Evolutionary conservation across 169 alveolate genomes (phyloP).

Genomic region (Plasmodium vivax): DNA sequence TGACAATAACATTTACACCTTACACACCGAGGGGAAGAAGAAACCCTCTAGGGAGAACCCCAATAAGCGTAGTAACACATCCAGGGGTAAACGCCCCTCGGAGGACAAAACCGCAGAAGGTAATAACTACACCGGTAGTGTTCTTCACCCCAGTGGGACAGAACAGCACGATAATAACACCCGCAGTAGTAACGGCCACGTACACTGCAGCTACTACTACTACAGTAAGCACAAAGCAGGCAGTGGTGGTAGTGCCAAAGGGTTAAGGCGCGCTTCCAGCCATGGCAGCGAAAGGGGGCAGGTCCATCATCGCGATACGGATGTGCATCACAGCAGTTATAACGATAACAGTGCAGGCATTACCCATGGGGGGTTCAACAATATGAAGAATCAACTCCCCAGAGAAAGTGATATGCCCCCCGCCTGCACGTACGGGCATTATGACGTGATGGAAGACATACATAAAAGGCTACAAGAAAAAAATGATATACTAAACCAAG

Average conservation of each 20-base stretch:
- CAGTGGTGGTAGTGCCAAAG: neutral
- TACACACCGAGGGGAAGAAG: neutral
- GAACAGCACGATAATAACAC: neutral
- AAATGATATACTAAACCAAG: constrained; percentile 72
- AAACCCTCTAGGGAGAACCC: neutral
- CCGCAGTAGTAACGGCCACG: neutral
- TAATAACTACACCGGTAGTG: neutral
- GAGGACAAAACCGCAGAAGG: neutral
- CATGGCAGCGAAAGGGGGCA: neutral
- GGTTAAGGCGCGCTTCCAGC: neutral
- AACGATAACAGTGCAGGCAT: neutral
- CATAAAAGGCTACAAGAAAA: constrained; percentile 34
- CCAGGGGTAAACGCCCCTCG: neutral
- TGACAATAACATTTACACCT: constrained; percentile 65
- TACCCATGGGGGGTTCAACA: neutral
- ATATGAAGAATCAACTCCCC: neutral
- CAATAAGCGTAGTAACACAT: neutral
- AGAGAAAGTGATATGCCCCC: neutral
- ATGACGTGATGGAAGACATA: constrained; percentile 1
- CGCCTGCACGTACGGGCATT: neutral
- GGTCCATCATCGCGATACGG: neutral
- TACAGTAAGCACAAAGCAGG: neutral
- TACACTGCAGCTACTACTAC: neutral
- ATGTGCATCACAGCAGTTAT: neutral
- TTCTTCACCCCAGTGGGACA: neutral